Evolutionary conservation across 106 monocot genomes (phyloP).

Genomic region (Amphibolis antarctica): DNA sequence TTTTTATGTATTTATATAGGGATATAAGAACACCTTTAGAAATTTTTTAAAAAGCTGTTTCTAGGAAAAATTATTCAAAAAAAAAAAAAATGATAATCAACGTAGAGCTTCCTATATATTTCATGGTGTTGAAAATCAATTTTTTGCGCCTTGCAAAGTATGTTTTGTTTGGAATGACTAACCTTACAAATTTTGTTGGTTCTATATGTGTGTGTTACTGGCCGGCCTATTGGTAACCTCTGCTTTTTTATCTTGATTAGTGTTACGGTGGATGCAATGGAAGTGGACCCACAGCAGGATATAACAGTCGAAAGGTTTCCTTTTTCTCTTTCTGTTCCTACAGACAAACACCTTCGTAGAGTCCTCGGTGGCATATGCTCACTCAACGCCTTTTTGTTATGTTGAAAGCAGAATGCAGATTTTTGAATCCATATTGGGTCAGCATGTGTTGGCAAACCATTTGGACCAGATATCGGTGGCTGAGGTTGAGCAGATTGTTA

Average conservation of each 20-base stretch:
- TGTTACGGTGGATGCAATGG: constrained; percentile 46
- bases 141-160: too few relatives aligned
- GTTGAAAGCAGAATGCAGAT: constrained; percentile 40
- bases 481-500: constrained; percentile 68
- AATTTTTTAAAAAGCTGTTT: too few relatives aligned
- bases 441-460: constrained; percentile 63
- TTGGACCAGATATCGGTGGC: constrained; percentile 66
- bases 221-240: neutral
- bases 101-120: too few relatives aligned
- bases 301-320: constrained; percentile 61
- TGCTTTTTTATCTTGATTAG: constrained; percentile 17
- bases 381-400: neutral
- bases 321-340: neutral
- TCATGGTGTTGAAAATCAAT: too few relatives aligned
- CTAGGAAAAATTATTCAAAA: too few relatives aligned
- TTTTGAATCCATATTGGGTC: constrained; percentile 61
- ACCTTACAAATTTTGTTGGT: too few relatives aligned
- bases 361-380: neutral
- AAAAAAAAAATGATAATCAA: too few relatives aligned
- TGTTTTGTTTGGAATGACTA: too few relatives aligned
- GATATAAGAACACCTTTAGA: too few relatives aligned
- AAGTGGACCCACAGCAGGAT: constrained; percentile 49
- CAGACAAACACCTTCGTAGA: neutral
- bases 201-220: neutral
- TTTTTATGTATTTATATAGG: too few relatives aligned